Conservation (phyloP, 768 basidiomycete genomes). For the Podaxis sp. region DNA sequence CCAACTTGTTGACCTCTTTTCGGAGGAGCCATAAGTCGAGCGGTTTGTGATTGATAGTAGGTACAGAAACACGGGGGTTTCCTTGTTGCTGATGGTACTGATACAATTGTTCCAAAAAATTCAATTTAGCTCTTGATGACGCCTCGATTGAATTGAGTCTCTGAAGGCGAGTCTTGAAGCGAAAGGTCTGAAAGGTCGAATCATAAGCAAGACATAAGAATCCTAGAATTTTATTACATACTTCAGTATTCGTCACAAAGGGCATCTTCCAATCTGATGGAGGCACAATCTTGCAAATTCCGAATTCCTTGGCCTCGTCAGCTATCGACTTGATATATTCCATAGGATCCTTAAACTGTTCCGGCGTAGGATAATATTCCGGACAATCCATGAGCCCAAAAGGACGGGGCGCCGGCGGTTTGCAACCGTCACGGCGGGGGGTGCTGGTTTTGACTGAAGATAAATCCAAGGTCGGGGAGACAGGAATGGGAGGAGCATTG, state of each 20-base stretch:
- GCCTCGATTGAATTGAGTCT: constrained; percentile 97
- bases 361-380: constrained; percentile 81
- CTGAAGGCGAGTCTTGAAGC: constrained; percentile 94
- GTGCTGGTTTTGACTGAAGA: constrained; percentile 67
- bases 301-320: constrained; percentile 67
- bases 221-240: constrained; percentile 34
- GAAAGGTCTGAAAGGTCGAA: constrained; percentile 61
- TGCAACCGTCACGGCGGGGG: constrained; percentile 39
- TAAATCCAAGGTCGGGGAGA: constrained; percentile 63
- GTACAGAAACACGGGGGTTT: constrained; percentile 86
- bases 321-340: constrained; percentile 84
- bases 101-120: constrained; percentile 96
- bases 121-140: constrained; percentile 92
- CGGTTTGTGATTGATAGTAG: constrained; percentile 89
- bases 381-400: constrained; percentile 91
- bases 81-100: constrained; percentile 97
- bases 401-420: constrained; percentile 52
- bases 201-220: constrained; percentile 26
- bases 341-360: constrained; percentile 94
- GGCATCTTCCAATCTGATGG: constrained; percentile 95
- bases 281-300: constrained; percentile 96
- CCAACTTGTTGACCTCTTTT: constrained; percentile 86
- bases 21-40: constrained; percentile 92
- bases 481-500: constrained; percentile 57
- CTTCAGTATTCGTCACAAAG: constrained; percentile 93